A percentile compares a stretch with the other conserved stretches of the same genome.
These are phyloP conservation scores for Asparagopsis taxiformis DNA, from an alignment of 31 red algal genomes.

Conservation along the genomic window DNA sequence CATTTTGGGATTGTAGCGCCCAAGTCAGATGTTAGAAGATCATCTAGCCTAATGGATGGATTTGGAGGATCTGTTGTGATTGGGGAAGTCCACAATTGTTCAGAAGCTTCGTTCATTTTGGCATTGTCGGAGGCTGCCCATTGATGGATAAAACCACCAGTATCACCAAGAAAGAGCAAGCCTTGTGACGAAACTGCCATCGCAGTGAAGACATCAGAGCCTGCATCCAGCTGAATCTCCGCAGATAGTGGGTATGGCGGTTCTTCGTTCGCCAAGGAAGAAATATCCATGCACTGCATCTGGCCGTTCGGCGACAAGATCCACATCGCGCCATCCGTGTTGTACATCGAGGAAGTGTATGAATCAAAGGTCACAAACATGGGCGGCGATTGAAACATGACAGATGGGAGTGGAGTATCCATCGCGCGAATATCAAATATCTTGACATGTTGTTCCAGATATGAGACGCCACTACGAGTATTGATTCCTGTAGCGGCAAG, in stretches of 20 bases:
- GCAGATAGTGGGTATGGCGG: conserved; percentile 52
- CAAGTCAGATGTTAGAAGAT: conserved; percentile 40
- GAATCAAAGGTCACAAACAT: conserved; percentile 67
- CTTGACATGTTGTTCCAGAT: conserved; percentile 71
- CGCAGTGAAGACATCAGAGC: conserved; percentile 52
- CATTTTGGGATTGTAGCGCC: conserved; percentile 72
- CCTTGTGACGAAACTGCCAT: conserved; percentile 74
- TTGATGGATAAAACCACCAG: conserved; percentile 83
- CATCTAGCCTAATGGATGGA: conserved; percentile 56
- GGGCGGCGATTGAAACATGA: conserved; percentile 54
- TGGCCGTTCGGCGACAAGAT: conserved; percentile 48
- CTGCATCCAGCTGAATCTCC: conserved; percentile 81
- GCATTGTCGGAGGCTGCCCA: conserved; percentile 62
- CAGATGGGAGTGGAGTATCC: conserved; percentile 43
- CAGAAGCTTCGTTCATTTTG: conserved; percentile 60
- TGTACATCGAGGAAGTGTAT: conserved; percentile 27
- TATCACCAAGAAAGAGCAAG: conserved; percentile 62
- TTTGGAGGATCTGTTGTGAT: conserved; percentile 49
- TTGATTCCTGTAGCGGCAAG: conserved; percentile 67
- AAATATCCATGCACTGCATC: conserved; percentile 69
- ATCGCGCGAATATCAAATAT: conserved; percentile 68
- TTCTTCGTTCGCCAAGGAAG: conserved; percentile 19
- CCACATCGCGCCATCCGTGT: conserved; percentile 67
- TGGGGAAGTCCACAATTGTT: conserved; percentile 55
- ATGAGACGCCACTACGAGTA: conserved; percentile 65